Conservation (phyloP, 768 basidiomycete genomes). For the Punctularia strigosozonata region DNA sequence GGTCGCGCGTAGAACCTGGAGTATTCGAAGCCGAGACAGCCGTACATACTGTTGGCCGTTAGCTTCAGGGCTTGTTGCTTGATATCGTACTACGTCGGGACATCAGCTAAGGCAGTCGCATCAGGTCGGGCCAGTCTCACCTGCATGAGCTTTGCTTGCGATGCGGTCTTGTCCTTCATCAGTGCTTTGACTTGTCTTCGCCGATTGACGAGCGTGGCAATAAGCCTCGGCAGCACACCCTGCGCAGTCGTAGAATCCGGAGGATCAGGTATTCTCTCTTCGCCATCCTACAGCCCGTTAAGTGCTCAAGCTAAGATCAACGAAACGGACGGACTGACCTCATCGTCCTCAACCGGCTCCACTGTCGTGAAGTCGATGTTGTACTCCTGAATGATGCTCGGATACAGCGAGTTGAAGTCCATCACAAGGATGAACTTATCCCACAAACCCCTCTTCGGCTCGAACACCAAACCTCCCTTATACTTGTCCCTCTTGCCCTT, state of each 20-base stretch:
- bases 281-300: slow-evolving; percentile 29
- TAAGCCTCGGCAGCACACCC: slow-evolving; percentile 93
- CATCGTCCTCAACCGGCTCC: slow-evolving; percentile 48
- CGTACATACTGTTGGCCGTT: slow-evolving; percentile 99
- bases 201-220: slow-evolving; percentile 89
- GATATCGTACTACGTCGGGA: slow-evolving; percentile 69
- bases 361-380: slow-evolving; percentile 99
- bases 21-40: slow-evolving; percentile 95
- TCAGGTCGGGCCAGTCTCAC: slow-evolving; percentile 25
- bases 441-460: slow-evolving; percentile 92
- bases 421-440: slow-evolving; percentile 96
- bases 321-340: background rate
- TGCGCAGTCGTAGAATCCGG: slow-evolving; percentile 59
- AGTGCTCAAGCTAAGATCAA: too few relatives aligned
- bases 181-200: slow-evolving; percentile 83
- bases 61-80: slow-evolving; percentile 95
- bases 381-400: slow-evolving; percentile 98
- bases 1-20: slow-evolving; percentile 95
- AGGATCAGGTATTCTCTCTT: slow-evolving; percentile 86
- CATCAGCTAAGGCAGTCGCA: slow-evolving; percentile 1
- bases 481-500: slow-evolving; percentile 87
- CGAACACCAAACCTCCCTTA: slow-evolving; percentile 96
- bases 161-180: slow-evolving; percentile 80
- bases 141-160: slow-evolving; percentile 72
- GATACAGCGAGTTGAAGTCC: slow-evolving; percentile 99